phyloP scores from a whole-genome alignment of 495 filamentous ascomycete genomes.

The Apiosordaria backusii region DNA sequence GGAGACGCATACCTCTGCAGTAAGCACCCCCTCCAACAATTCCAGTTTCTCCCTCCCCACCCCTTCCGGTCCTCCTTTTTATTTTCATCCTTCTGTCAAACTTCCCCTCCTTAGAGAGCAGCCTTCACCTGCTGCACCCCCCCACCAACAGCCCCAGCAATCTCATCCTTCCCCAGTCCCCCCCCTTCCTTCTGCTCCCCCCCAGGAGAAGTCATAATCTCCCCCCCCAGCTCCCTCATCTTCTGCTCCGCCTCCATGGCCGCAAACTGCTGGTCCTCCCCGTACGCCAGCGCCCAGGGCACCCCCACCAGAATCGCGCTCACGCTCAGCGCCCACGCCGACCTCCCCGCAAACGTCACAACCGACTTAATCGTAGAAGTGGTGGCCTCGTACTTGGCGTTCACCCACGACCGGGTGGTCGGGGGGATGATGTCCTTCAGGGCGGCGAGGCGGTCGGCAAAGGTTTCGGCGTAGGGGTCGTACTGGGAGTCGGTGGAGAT shows the following conservation, averaged over 20 bases:
- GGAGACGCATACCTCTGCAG: too few species aligned
- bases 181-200: not conserved
- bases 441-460: constrained; percentile 77
- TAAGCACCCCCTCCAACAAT: too few species aligned
- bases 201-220: constrained; percentile 37
- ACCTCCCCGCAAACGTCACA: constrained; percentile 70
- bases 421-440: constrained; percentile 91
- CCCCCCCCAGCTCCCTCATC: constrained; percentile 72
- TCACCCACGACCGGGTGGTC: constrained; percentile 67
- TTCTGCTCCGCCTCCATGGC: constrained; percentile 97
- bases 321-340: constrained; percentile 82
- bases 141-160: constrained; percentile 5
- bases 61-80: not conserved
- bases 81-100: not conserved
- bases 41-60: not conserved
- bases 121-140: constrained; percentile 14
- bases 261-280: constrained; percentile 90
- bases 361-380: constrained; percentile 55
- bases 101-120: constrained; percentile 10
- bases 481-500: constrained; percentile 58
- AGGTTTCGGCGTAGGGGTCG: constrained; percentile 54
- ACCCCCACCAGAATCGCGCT: constrained; percentile 85
- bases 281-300: constrained; percentile 85
- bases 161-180: constrained; percentile 12
- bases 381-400: constrained; percentile 53